Base-by-base conservation (phyloP, 805 yeast genomes). In the Wickerhamiella allomyrinae region DNA sequence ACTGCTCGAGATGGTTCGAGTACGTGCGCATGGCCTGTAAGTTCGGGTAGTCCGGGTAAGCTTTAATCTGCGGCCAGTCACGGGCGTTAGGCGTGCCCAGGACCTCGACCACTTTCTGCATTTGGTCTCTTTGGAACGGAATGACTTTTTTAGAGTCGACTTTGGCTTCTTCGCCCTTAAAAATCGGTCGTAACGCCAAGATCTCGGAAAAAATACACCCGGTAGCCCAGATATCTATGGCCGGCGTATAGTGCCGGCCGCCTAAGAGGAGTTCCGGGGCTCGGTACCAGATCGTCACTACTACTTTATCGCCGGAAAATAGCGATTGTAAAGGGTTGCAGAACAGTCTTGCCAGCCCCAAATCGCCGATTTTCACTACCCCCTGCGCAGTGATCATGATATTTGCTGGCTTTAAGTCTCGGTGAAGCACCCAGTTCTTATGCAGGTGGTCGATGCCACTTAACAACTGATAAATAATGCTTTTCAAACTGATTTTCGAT, bases 151-250 rank as follows among this genome's bases (percentile, higher is more conserved):
- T 89, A 50, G 81, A 82, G 58, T 87, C 97, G 72, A 89, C 81
- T 53, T 89, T 89, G 11, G 94, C 91, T 57, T 91, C 99, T 61
- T 91, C 98, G 41, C 98, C 98, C 59, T 91, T 91, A 65, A 91
- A 91, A 8, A 91, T 78, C 0, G 99, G 99, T 52, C 95, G 65
- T 24, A 91, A 62, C 1, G 94, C 83, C 11, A 91, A 65, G 40
- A 91, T 63, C 57, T 91, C 99, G 0, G 95, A 97, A 50, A 89
- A 65, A 3, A 87, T 87, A 58, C 96, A 87, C 0, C 97, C 97
- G 4, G 83, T 84, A 0, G 97, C 94, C 97, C 97, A 87, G 27
- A 83, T 59, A 63, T 91, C 95, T 39, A 91, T 77, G 0, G 94
- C 86, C 1, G 95, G 87, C 0, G 96, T 79, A 56, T 87, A 87